Conservation (phyloP, 106 monocot species). For the Allium sativum region DNA sequence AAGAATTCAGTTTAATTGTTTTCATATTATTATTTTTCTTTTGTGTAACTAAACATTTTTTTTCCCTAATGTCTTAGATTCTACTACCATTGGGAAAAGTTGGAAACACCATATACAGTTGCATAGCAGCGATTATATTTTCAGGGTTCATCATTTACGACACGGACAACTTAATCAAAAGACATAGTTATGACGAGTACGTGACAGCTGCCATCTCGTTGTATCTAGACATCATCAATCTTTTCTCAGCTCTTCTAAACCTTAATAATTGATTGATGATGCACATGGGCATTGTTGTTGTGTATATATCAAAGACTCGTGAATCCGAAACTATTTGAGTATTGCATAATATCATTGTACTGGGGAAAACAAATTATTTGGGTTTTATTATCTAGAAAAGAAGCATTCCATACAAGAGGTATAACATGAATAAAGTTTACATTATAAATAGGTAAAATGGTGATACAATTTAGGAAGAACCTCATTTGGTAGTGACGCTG, state of each 20-base stretch:
- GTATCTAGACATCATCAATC: slow-evolving; percentile 58
- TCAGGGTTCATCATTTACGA: slow-evolving; percentile 56
- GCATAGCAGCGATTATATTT: slow-evolving; percentile 28
- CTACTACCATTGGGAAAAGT: slow-evolving; percentile 27
- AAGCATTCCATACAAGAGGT: too few species aligned
- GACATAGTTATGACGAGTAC: slow-evolving; percentile 45
- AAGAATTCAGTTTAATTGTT: neutral
- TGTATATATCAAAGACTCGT: too few species aligned
- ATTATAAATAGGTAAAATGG: too few species aligned
- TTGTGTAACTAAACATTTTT: neutral
- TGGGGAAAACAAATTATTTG: too few species aligned
- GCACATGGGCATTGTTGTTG: too few species aligned
- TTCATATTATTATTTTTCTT: too few species aligned
- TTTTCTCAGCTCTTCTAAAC: slow-evolving; percentile 23
- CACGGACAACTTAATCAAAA: slow-evolving; percentile 58
- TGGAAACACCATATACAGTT: slow-evolving; percentile 24
- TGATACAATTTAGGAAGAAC: neutral
- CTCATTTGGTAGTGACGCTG: slow-evolving; percentile 54
- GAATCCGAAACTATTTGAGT: too few species aligned
- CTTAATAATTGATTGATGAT: neutral
- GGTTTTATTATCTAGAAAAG: too few species aligned
- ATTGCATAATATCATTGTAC: too few species aligned
- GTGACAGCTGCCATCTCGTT: slow-evolving; percentile 31
- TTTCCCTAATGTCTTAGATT: neutral
- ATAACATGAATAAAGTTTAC: too few species aligned